Percentiles rank a stretch among this genome's conserved stretches.
Evolutionary conservation across 371 early-diverging fungal species (phyloP).

Genomic region (Mucor sp.): DNA sequence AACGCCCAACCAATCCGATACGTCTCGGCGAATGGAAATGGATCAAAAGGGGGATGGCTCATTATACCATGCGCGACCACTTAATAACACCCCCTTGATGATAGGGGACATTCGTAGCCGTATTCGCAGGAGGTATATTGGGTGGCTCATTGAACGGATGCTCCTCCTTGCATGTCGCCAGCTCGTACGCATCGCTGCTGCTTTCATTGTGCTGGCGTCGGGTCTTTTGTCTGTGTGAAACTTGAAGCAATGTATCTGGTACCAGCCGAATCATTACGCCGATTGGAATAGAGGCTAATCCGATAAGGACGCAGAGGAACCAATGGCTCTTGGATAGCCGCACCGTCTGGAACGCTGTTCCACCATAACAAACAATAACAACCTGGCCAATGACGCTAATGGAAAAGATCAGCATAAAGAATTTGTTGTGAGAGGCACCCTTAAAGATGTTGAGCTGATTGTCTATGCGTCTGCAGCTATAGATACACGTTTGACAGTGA

Average conservation of each 20-base stretch:
- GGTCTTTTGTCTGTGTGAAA: not conserved
- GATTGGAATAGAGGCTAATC: constrained; percentile 68
- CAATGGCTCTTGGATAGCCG: constrained; percentile 61
- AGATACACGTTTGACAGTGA: not conserved
- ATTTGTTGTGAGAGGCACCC: constrained; percentile 55
- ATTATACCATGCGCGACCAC: not conserved
- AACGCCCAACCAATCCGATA: not conserved
- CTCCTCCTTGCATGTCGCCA: not conserved
- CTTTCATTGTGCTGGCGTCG: not conserved
- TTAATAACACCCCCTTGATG: not conserved
- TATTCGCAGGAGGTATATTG: too few relatives aligned
- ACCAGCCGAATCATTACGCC: constrained; percentile 71
- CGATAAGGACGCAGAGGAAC: constrained; percentile 66
- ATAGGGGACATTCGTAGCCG: not conserved
- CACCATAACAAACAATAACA: constrained; percentile 66
- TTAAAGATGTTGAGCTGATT: constrained; percentile 66
- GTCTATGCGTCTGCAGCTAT: constrained; percentile 68
- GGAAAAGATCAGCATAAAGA: constrained; percentile 63
- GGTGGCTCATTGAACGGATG: too few relatives aligned
- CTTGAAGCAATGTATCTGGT: constrained; percentile 47
- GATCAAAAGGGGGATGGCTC: not conserved
- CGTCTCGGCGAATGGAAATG: not conserved
- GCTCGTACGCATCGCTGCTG: not conserved
- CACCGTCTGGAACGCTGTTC: constrained; percentile 59
- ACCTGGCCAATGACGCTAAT: constrained; percentile 59